Evolutionary conservation across 1,139 yeast genomes (phyloP).

Genomic region (Yamadazyma dushanensis): DNA sequence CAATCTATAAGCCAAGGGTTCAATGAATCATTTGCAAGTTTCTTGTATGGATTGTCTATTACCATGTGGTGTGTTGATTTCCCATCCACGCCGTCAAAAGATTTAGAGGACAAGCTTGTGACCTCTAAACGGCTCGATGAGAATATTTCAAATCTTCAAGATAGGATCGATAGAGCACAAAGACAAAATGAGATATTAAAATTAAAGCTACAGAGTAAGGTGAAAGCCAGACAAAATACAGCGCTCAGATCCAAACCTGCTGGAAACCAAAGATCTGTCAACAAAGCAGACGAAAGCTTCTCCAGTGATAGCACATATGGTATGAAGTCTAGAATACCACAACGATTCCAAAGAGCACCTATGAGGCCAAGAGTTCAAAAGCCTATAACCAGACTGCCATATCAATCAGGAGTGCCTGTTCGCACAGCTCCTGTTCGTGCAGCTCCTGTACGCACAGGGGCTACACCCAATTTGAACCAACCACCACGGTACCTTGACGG

Average conservation of each 20-base stretch:
- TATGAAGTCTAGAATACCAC: slow-evolving; percentile 9
- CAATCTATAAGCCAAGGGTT: slow-evolving; percentile 49
- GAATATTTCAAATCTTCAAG: slow-evolving; percentile 23
- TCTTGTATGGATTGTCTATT: slow-evolving; percentile 60
- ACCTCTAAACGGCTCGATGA: slow-evolving; percentile 26
- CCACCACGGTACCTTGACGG: slow-evolving; percentile 48
- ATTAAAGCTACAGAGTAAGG: slow-evolving; percentile 18
- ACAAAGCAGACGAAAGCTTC: slow-evolving; percentile 6
- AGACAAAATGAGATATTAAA: slow-evolving; percentile 29
- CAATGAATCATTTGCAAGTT: slow-evolving; percentile 63
- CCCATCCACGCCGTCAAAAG: slow-evolving; percentile 40
- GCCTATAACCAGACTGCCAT: not conserved
- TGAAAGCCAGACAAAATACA: slow-evolving; percentile 6
- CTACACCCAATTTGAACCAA: slow-evolving; percentile 42
- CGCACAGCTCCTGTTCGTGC: not conserved
- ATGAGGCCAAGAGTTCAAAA: not conserved
- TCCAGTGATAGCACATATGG: slow-evolving; percentile 16
- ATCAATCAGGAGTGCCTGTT: not conserved
- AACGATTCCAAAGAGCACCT: not conserved
- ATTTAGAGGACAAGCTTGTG: slow-evolving; percentile 35
- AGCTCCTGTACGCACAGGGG: slow-evolving; percentile 5
- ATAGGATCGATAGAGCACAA: slow-evolving; percentile 23
- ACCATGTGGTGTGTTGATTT: slow-evolving; percentile 70
- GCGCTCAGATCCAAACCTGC: slow-evolving; percentile 11
- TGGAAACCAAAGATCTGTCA: not conserved